Conservation (phyloP, 1,139 yeast species). For the Blastobotrys apis region DNA sequence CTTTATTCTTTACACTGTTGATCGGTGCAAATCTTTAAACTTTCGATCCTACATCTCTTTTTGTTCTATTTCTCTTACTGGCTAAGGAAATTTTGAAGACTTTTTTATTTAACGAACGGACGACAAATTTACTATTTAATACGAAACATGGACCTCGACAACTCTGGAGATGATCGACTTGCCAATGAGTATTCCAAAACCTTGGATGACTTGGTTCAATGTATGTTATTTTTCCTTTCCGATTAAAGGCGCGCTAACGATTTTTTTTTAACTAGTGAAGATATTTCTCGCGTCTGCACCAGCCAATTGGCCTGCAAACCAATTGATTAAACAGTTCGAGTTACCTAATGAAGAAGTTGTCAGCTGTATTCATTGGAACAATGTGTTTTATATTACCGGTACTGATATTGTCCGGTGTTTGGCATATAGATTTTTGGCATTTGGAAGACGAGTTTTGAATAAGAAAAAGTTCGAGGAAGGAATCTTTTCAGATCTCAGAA, state of each 20-base stretch:
- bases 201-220: slow-evolving; percentile 14
- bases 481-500: slow-evolving; percentile 82
- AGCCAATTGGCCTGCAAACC: slow-evolving; percentile 88
- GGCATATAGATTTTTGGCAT: slow-evolving; percentile 81
- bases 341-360: slow-evolving; percentile 86
- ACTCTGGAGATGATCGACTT: slow-evolving; percentile 11
- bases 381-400: slow-evolving; percentile 85
- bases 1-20: slow-evolving; percentile 3
- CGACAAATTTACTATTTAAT: neutral
- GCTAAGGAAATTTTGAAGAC: slow-evolving; percentile 1
- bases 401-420: slow-evolving; percentile 94
- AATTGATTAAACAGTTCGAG: slow-evolving; percentile 79
- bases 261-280: slow-evolving; percentile 35
- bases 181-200: slow-evolving; percentile 18
- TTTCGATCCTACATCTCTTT: neutral
- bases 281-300: slow-evolving; percentile 91
- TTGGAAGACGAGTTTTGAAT: slow-evolving; percentile 80
- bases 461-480: slow-evolving; percentile 97
- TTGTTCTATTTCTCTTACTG: no score
- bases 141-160: slow-evolving; percentile 5
- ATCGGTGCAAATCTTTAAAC: neutral
- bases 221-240: slow-evolving; percentile 8
- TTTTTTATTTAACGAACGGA: no score
- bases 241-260: neutral
- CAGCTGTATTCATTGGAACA: slow-evolving; percentile 90